phyloP scores from a whole-genome alignment of 371 early-diverging fungal genomes.

The Aphelidium insulamus region DNA sequence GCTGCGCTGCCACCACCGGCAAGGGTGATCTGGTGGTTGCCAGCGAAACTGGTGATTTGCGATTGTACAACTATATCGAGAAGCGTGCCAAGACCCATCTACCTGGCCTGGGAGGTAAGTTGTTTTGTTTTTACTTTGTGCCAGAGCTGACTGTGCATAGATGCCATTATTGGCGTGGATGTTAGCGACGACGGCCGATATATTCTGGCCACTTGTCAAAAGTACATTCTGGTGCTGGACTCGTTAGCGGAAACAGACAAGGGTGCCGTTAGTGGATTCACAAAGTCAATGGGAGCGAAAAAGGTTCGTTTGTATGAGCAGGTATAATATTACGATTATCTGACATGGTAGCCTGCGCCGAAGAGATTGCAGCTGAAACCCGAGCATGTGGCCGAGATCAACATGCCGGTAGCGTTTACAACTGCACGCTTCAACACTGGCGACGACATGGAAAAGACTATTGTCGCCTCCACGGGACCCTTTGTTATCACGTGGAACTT shows the following conservation, averaged over 20 bases:
- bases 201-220: conserved; percentile 71
- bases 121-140: not conserved
- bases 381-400: conserved; percentile 71
- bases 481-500: conserved; percentile 90
- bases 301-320: too few species aligned
- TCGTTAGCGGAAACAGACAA: conserved; percentile 13
- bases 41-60: conserved; percentile 68
- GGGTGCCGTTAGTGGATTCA: too few species aligned
- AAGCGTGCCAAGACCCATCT: conserved; percentile 69
- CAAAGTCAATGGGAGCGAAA: too few species aligned
- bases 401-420: conserved; percentile 47
- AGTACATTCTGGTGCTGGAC: conserved; percentile 58
- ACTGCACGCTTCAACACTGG: conserved; percentile 80
- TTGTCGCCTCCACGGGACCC: conserved; percentile 72
- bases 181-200: conserved; percentile 69
- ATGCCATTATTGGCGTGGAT: conserved; percentile 70
- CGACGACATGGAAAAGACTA: conserved; percentile 39
- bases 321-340: conserved; percentile 10
- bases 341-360: conserved; percentile 36
- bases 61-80: conserved; percentile 53
- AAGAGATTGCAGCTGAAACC: conserved; percentile 62
- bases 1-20: conserved; percentile 47
- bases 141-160: conserved; percentile 4
- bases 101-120: conserved; percentile 49
- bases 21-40: conserved; percentile 68